Percentiles rank a stretch among this genome's conserved stretches.
phyloP scores from a whole-genome alignment of 2,329 filamentous ascomycete genomes.

The Penicillium capsulatum region DNA sequence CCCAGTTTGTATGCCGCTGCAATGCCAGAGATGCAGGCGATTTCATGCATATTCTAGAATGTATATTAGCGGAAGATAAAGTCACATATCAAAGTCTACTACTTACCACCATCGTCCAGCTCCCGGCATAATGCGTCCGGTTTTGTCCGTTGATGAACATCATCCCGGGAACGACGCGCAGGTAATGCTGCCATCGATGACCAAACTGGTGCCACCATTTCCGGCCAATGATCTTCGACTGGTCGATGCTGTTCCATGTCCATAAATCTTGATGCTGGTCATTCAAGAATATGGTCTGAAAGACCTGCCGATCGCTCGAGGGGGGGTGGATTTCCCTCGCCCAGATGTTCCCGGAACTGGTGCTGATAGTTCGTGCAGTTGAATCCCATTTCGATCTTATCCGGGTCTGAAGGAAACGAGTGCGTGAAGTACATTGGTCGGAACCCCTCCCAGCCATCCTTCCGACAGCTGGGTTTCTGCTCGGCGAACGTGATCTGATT shows the following conservation, averaged over 20 bases:
- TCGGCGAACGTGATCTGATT: slow-evolving; percentile 48
- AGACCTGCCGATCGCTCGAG: slow-evolving; percentile 60
- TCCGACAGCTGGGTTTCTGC: slow-evolving; percentile 33
- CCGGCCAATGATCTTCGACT: slow-evolving; percentile 53
- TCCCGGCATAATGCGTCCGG: slow-evolving; percentile 60
- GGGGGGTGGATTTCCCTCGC: slow-evolving; percentile 22
- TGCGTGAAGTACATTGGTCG: slow-evolving; percentile 61
- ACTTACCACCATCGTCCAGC: slow-evolving; percentile 65
- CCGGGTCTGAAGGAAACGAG: slow-evolving; percentile 50
- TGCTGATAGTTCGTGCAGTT: slow-evolving; percentile 73
- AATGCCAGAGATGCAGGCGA: slow-evolving; percentile 67
- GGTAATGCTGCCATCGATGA: slow-evolving; percentile 58
- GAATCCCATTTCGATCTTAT: slow-evolving; percentile 61
- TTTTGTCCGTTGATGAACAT: slow-evolving; percentile 66
- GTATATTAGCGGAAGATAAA: neutral
- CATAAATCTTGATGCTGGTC: slow-evolving; percentile 54
- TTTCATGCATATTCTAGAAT: slow-evolving; percentile 54
- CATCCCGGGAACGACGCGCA: slow-evolving; percentile 63
- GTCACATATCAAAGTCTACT: too few species aligned
- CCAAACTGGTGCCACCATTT: slow-evolving; percentile 64
- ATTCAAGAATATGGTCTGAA: slow-evolving; percentile 63
- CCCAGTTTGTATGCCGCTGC: slow-evolving; percentile 66
- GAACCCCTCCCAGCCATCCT: slow-evolving; percentile 43
- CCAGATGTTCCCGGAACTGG: slow-evolving; percentile 55
- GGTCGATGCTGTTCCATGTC: slow-evolving; percentile 55